phyloP scores from a whole-genome alignment of 2,329 filamentous ascomycete genomes.

The Exophiala calicioides region DNA sequence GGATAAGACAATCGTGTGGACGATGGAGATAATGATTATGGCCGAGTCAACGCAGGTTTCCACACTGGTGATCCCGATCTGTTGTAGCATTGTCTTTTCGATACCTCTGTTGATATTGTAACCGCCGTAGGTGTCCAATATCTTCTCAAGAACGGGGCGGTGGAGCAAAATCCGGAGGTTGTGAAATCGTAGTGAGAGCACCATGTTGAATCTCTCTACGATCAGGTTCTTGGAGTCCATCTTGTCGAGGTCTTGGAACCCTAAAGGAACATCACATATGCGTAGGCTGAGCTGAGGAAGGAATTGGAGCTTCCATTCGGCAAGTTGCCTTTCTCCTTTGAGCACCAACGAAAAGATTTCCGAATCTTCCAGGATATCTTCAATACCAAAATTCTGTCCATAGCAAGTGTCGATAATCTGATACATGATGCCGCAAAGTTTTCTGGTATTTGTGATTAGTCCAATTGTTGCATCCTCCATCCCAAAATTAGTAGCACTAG shows the following conservation, averaged over 20 bases:
- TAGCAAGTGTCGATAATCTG: constrained; percentile 46
- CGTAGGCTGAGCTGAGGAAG: constrained; percentile 34
- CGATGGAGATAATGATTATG: constrained; percentile 34
- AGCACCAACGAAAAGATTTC: constrained; percentile 41
- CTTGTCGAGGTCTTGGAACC: constrained; percentile 15
- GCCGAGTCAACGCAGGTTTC: constrained; percentile 38
- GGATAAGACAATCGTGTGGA: constrained; percentile 28
- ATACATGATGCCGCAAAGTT: constrained; percentile 37
- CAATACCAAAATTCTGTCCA: constrained; percentile 47
- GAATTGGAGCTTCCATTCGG: constrained; percentile 41
- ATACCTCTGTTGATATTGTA: constrained; percentile 13
- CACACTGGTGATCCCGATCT: constrained; percentile 38
- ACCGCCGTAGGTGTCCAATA: constrained; percentile 34
- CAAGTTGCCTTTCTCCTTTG: constrained; percentile 42
- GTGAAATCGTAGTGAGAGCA: constrained; percentile 46
- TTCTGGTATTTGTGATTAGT: constrained; percentile 18
- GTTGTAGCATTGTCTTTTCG: constrained; percentile 34
- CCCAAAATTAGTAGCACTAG: constrained; percentile 27
- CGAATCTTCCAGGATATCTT: constrained; percentile 28
- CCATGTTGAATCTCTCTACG: constrained; percentile 42
- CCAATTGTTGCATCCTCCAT: background rate
- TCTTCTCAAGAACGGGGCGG: constrained; percentile 42
- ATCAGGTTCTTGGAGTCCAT: constrained; percentile 16
- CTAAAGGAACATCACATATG: constrained; percentile 30
- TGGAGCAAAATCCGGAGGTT: constrained; percentile 47